phyloP scores from a whole-genome alignment of 2,329 filamentous ascomycete species.

The Exserohilum turcica region DNA sequence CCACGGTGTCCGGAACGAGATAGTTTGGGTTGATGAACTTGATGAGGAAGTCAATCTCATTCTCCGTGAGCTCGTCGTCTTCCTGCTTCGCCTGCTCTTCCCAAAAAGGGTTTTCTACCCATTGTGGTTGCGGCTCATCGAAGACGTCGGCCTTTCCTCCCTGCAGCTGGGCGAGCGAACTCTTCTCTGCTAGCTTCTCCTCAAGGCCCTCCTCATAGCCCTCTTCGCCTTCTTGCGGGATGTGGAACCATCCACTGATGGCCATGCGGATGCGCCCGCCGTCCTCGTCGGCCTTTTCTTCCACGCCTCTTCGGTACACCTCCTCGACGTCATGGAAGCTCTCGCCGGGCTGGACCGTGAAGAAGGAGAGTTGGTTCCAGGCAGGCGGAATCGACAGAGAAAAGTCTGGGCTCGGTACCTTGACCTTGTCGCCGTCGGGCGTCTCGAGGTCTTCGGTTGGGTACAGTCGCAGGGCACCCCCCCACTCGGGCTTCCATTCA shows the following conservation, averaged over 20 bases:
- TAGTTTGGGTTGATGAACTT: constrained; percentile 90
- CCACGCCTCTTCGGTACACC: constrained; percentile 73
- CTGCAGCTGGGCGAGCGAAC: constrained; percentile 89
- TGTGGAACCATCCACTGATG: constrained; percentile 98
- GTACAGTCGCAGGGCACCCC: constrained; percentile 87
- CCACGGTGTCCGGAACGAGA: constrained; percentile 86
- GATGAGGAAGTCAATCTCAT: constrained; percentile 86
- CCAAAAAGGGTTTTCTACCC: constrained; percentile 52
- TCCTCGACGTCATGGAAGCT: constrained; percentile 99
- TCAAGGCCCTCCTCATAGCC: constrained; percentile 88
- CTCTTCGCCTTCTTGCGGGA: constrained; percentile 91
- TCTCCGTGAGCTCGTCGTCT: constrained; percentile 67
- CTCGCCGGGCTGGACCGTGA: constrained; percentile 96
- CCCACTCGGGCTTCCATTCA: constrained; percentile 90
- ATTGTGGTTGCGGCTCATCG: constrained; percentile 73
- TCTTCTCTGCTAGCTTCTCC: constrained; percentile 85
- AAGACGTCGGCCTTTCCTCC: constrained; percentile 83
- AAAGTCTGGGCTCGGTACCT: constrained; percentile 78
- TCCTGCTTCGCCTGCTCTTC: constrained; percentile 53
- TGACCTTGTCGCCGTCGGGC: constrained; percentile 73
- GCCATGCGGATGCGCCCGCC: constrained; percentile 89
- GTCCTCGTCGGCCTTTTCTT: constrained; percentile 67
- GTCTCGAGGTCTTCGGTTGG: constrained; percentile 69
- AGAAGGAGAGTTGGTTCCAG: constrained; percentile 98
- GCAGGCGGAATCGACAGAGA: constrained; percentile 86